Base-by-base conservation (phyloP, 2,329 filamentous ascomycete species). In the Plectosphaerella cucumerina region DNA sequence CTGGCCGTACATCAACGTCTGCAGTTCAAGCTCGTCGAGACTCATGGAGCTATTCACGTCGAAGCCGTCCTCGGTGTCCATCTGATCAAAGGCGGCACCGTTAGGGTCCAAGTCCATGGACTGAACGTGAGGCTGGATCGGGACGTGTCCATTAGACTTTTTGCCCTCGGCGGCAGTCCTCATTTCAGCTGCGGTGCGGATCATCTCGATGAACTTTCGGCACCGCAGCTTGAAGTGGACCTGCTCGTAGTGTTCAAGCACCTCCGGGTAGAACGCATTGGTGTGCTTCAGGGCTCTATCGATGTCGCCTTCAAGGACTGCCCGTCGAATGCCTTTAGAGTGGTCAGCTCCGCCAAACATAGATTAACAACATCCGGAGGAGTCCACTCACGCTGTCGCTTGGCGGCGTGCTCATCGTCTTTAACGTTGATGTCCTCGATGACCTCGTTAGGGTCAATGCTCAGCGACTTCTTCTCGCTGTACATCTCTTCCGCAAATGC, bases 181-280 rank as follows among this genome's bases (percentile, higher is more conserved):
- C 17, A 87, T 68, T 58, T 92, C 87, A 3, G 86, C 84, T 34
- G 85, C 85, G 52, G 80, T 81, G 39, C 88, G 82, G 60, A 96
- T 90, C 86, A 99, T 93, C 68, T 99, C 94, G 54, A 97, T 86
- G 66, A 97, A 97, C 65, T 94, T 95, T 53, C 91, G 85, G 64
- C 92, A 97, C 58, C 87, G 84, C 46, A 99, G 75, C 52, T 86
- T 87, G 70, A 99, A 97, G 64, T 92, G 85, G 15, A 97, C 90
- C 49, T 90, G 84, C 50, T 89, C 84, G 62, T 96, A 90, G 20
- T 89, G 81, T 44, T 82, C 77, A 17, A 99, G 78, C 1, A 97
- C 90, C 21, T 80, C 78, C 5, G 90, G 88, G 60, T 97, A 99
- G 62, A 85, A 89, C 12, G 77, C 75, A 47, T 85, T 82, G 3